phyloP scores from a whole-genome alignment of 441 rosid species.

The Erodium moschatum region DNA sequence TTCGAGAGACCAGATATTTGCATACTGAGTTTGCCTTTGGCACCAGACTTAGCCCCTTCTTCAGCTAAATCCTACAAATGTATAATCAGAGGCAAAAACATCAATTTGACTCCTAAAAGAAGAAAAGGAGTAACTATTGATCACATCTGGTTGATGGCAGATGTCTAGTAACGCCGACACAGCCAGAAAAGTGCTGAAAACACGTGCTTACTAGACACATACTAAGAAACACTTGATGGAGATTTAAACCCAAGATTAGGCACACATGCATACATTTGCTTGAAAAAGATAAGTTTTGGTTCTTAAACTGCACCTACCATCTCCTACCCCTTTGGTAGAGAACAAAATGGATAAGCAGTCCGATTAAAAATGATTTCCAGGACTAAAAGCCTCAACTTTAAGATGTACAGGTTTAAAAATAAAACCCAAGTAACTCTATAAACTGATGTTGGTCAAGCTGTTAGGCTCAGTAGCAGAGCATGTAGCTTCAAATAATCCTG shows the following conservation, averaged over 20 bases:
- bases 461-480: not conserved
- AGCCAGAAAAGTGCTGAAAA: conserved; percentile 13
- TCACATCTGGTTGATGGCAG: not conserved
- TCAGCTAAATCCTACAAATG: conserved; percentile 38
- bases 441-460: not conserved
- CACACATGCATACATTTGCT: too few species aligned
- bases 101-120: conserved; percentile 14
- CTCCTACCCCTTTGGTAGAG: not conserved
- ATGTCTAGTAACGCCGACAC: not conserved
- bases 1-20: conserved; percentile 41
- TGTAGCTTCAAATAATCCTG: not conserved
- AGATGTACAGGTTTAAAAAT: not conserved
- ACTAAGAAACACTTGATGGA: not conserved
- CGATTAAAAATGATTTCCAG: too few species aligned
- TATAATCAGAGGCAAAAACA: conserved; percentile 17
- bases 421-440: not conserved
- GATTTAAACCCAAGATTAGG: not conserved
- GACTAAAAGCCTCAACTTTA: not conserved
- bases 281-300: not conserved
- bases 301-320: not conserved
- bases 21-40: conserved; percentile 36
- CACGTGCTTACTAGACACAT: not conserved
- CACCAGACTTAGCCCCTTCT: conserved; percentile 34
- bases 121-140: not conserved
- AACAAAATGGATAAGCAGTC: not conserved